Conservation (phyloP, 768 basidiomycete genomes). For the Boletus huronensis region DNA sequence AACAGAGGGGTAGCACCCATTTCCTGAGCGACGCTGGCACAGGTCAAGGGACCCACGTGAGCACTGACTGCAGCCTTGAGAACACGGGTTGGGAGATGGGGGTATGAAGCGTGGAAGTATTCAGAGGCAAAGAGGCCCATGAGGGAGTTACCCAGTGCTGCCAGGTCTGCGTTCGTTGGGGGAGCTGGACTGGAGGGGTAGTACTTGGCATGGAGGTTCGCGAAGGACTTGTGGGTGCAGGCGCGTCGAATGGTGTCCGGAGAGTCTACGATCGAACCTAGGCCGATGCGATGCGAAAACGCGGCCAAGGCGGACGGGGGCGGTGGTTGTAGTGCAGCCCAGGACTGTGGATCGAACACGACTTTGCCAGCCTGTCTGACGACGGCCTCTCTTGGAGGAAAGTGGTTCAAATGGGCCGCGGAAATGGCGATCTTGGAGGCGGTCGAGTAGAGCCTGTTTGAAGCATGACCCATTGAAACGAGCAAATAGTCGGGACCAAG, state of each 20-base stretch:
- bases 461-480: conserved; percentile 53
- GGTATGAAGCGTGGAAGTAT: conserved; percentile 74
- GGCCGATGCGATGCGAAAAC: conserved; percentile 73
- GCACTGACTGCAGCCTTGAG: conserved; percentile 89
- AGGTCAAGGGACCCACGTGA: conserved; percentile 83
- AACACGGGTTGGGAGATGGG: conserved; percentile 88
- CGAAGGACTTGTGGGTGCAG: conserved; percentile 76
- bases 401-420: conserved; percentile 47
- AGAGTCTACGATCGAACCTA: conserved; percentile 52
- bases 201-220: conserved; percentile 51
- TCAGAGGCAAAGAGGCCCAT: conserved; percentile 90
- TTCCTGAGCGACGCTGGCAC: conserved; percentile 81
- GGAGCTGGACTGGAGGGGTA: conserved; percentile 53
- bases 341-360: conserved; percentile 61
- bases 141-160: conserved; percentile 78
- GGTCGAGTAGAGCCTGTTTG: conserved; percentile 48
- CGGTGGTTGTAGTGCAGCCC: conserved; percentile 70
- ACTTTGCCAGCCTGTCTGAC: conserved; percentile 33
- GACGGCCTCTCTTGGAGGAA: conserved; percentile 60
- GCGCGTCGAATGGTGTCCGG: conserved; percentile 62
- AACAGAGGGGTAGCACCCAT: conserved; percentile 76
- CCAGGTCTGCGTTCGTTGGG: conserved; percentile 70
- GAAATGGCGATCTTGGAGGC: conserved; percentile 53
- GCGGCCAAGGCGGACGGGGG: conserved; percentile 69
- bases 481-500: conserved; percentile 7